Percentiles rank a stretch among this genome's conserved stretches.
phyloP scores from a whole-genome alignment of 768 basidiomycete genomes.

The Lactifluus pinguis region DNA sequence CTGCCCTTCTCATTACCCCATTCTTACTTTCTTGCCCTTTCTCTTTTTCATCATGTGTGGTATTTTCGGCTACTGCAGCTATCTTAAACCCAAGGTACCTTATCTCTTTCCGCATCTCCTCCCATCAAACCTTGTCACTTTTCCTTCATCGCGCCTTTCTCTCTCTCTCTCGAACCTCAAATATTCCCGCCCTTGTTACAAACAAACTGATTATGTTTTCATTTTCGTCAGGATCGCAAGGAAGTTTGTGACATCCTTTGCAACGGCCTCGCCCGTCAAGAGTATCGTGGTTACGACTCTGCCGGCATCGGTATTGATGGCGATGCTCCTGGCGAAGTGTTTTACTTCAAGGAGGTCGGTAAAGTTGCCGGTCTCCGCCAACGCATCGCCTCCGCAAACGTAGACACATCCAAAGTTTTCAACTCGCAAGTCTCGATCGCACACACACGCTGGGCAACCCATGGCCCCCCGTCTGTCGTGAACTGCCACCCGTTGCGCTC shows the following conservation, averaged over 20 bases:
- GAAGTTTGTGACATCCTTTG: conserved; percentile 86
- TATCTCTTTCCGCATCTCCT: neutral
- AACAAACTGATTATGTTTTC: neutral
- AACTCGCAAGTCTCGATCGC: conserved; percentile 92
- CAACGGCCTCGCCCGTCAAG: conserved; percentile 86
- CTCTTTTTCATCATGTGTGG: conserved; percentile 58
- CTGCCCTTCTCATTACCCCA: neutral
- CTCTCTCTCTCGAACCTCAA: neutral
- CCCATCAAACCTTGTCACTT: no score
- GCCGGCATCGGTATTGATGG: conserved; percentile 90
- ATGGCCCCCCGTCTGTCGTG: conserved; percentile 75
- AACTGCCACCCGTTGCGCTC: conserved; percentile 96
- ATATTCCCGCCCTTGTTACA: neutral
- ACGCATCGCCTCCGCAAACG: conserved; percentile 61
- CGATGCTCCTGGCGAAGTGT: conserved; percentile 64
- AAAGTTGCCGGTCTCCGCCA: conserved; percentile 92
- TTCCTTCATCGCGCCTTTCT: neutral
- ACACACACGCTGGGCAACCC: conserved; percentile 99
- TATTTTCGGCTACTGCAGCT: conserved; percentile 96
- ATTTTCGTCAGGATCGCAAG: conserved; percentile 23
- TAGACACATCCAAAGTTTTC: conserved; percentile 71
- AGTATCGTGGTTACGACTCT: conserved; percentile 98
- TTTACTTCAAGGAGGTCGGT: conserved; percentile 96
- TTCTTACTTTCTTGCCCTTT: neutral
- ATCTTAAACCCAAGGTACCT: conserved; percentile 85